phyloP scores from a whole-genome alignment of 768 basidiomycete genomes.

The Sutorius australiensis region DNA sequence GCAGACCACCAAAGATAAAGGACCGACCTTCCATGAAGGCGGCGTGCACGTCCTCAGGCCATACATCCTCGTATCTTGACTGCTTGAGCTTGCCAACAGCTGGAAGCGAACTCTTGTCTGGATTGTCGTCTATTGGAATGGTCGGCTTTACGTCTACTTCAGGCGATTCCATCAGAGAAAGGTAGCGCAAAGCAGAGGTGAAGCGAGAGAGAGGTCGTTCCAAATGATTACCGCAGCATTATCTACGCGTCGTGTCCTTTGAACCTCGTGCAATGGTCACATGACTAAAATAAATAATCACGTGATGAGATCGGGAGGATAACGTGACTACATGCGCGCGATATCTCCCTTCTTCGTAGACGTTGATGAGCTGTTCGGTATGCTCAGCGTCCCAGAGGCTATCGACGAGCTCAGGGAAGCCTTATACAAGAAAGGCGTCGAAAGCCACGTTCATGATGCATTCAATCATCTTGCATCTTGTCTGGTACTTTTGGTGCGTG shows the following conservation, averaged over 20 bases:
- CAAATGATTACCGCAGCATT: not conserved
- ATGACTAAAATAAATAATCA: slow-evolving; percentile 28
- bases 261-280: slow-evolving; percentile 26
- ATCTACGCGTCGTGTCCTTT: slow-evolving; percentile 17
- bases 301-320: slow-evolving; percentile 8
- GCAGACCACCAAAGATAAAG: not conserved
- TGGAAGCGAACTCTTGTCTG: not conserved
- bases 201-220: slow-evolving; percentile 2
- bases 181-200: slow-evolving; percentile 10
- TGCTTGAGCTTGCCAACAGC: slow-evolving; percentile 21
- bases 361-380: not conserved
- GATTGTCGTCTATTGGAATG: slow-evolving; percentile 6
- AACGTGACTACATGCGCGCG: slow-evolving; percentile 8
- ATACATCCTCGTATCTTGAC: slow-evolving; percentile 34
- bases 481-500: slow-evolving; percentile 41
- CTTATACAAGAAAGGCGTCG: slow-evolving; percentile 27
- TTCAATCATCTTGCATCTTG: slow-evolving; percentile 41
- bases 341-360: not conserved
- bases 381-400: slow-evolving; percentile 29
- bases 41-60: slow-evolving; percentile 34
- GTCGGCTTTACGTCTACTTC: slow-evolving; percentile 16
- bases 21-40: slow-evolving; percentile 36
- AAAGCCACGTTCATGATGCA: slow-evolving; percentile 31
- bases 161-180: slow-evolving; percentile 19
- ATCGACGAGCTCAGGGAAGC: slow-evolving; percentile 31